These are phyloP conservation scores for Sporobolomyces pararoseus DNA, from an alignment of 768 basidiomycete genomes.

Conservation along the genomic window DNA sequence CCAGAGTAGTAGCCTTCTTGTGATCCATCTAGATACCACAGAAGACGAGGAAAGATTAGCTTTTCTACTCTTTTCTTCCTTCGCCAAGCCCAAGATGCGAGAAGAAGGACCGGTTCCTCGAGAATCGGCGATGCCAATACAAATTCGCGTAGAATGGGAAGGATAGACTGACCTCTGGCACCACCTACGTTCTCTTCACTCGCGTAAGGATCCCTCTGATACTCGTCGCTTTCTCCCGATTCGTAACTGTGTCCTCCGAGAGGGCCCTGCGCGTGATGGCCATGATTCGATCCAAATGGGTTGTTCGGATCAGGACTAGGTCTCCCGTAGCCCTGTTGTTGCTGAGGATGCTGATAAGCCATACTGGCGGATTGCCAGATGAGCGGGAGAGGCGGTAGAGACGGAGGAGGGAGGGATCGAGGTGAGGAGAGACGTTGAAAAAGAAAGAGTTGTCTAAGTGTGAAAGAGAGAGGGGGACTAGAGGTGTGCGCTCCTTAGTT, in stretches of 20 bases:
- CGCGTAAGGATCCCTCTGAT: constrained; percentile 31
- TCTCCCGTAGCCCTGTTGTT: not conserved
- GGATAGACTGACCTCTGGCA: constrained; percentile 12
- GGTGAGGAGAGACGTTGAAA: not conserved
- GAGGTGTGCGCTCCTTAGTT: not conserved
- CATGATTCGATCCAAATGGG: constrained; percentile 32
- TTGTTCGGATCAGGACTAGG: constrained; percentile 21
- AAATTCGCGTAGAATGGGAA: not conserved
- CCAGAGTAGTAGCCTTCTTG: constrained; percentile 34
- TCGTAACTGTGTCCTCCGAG: constrained; percentile 12
- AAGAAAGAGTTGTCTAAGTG: not conserved
- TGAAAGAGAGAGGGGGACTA: not conserved
- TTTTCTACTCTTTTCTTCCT: no score
- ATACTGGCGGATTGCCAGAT: not conserved
- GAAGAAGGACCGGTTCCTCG: not conserved
- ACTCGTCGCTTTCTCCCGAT: constrained; percentile 29
- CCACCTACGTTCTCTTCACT: constrained; percentile 25
- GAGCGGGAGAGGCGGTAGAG: constrained; percentile 10
- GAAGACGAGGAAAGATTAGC: not conserved
- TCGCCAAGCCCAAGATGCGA: no score
- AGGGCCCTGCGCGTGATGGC: constrained; percentile 23
- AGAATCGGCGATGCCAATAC: constrained; percentile 2
- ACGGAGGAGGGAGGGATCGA: not conserved
- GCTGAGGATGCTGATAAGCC: constrained; percentile 29
- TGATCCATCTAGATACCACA: constrained; percentile 21